Conservation (phyloP, 1,284 basidiomycete genomes). For the Phellopilus nigrolimitatus region DNA sequence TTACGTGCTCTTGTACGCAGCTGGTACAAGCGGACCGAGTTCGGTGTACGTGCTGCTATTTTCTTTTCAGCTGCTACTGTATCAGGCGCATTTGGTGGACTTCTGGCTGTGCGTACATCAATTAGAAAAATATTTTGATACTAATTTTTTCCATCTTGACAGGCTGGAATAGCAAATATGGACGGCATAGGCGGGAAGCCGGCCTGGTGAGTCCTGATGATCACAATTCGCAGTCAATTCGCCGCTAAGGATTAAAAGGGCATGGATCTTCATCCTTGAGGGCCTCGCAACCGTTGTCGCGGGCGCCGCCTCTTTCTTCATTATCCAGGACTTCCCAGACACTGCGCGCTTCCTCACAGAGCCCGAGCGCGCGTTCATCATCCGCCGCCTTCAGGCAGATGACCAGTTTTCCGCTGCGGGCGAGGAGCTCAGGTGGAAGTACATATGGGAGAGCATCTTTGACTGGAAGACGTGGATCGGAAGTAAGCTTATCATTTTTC, state of each 20-base stretch:
- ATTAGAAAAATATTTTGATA: background rate
- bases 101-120: conserved; percentile 50
- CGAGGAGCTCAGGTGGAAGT: conserved; percentile 56
- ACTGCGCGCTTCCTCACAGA: conserved; percentile 72
- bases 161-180: conserved; percentile 68
- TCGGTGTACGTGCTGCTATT: conserved; percentile 58
- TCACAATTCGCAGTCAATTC: background rate
- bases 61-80: conserved; percentile 75
- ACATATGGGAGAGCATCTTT: conserved; percentile 53
- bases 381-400: conserved; percentile 64
- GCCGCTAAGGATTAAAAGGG: conserved; percentile 30
- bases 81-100: conserved; percentile 66
- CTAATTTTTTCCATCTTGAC: conserved; percentile 4
- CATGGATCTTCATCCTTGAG: conserved; percentile 73
- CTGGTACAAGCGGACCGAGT: conserved; percentile 69
- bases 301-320: conserved; percentile 64
- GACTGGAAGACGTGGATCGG: conserved; percentile 76
- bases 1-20: conserved; percentile 17
- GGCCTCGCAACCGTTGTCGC: conserved; percentile 64
- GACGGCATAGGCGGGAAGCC: conserved; percentile 61
- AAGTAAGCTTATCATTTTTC: conserved; percentile 33
- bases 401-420: conserved; percentile 71
- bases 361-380: conserved; percentile 61
- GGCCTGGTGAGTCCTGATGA: conserved; percentile 32
- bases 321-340: conserved; percentile 79